Percentiles rank a stretch among this genome's conserved stretches.
Evolutionary conservation across 1,284 basidiomycete genomes (phyloP).

Genomic region (Trametes polyzona): DNA sequence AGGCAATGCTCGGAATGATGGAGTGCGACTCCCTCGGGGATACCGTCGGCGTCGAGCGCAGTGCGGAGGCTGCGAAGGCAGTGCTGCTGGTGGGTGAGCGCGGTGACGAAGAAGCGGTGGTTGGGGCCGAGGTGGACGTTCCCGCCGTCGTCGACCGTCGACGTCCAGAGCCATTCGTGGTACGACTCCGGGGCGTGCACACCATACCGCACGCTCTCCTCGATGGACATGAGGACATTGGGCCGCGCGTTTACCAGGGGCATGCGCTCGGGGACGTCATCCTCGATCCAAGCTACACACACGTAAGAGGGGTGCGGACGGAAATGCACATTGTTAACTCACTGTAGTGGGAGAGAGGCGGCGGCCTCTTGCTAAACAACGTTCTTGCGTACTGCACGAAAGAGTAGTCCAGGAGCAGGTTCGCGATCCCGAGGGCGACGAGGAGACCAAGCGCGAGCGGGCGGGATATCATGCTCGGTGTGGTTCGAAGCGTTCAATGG

Average conservation of each 20-base stretch:
- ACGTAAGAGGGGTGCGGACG: background rate
- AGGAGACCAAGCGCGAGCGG: constrained; percentile 4
- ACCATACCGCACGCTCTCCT: constrained; percentile 24
- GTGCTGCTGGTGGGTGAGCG: constrained; percentile 31
- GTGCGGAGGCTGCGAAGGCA: constrained; percentile 26
- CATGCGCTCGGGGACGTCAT: constrained; percentile 17
- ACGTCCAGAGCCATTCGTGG: constrained; percentile 26
- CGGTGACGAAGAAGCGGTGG: constrained; percentile 29
- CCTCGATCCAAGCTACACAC: constrained; percentile 15
- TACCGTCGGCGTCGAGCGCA: constrained; percentile 17
- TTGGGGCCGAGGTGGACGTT: constrained; percentile 28
- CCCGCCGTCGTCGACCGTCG: constrained; percentile 22
- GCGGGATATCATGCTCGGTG: constrained; percentile 4
- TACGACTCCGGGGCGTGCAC: constrained; percentile 9
- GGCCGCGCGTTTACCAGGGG: constrained; percentile 3
- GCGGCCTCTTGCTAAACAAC: background rate
- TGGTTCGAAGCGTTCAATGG: background rate
- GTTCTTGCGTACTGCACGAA: constrained; percentile 1
- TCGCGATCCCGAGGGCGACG: constrained; percentile 3
- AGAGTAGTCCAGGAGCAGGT: constrained; percentile 10
- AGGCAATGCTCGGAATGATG: constrained; percentile 23
- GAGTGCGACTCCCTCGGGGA: constrained; percentile 5
- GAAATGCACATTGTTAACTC: background rate
- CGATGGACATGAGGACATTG: constrained; percentile 15
- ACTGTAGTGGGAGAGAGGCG: constrained; percentile 14